A percentile compares a stretch with the other conserved stretches of the same genome.
Conservation (phyloP, 1,284 basidiomycete species). For the Puccinia hordei region DNA sequence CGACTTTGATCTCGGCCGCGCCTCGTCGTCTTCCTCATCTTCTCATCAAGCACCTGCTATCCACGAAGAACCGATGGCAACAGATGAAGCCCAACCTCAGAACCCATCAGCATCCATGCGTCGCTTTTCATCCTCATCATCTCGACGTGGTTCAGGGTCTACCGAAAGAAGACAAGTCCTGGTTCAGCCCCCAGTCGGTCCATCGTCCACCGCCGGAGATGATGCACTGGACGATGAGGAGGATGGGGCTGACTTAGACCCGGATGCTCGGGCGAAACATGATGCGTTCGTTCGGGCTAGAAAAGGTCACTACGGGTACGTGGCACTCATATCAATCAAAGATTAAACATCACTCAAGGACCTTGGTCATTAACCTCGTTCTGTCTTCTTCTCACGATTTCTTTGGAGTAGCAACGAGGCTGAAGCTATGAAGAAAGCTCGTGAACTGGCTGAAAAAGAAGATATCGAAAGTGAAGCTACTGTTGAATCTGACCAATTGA, state of each 20-base stretch:
- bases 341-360: not conserved
- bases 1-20: conserved; percentile 43
- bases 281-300: conserved; percentile 43
- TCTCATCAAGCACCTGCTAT: not conserved
- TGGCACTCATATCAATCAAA: not conserved
- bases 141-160: conserved; percentile 34
- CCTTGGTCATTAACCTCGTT: not conserved
- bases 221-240: conserved; percentile 33
- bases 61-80: conserved; percentile 15
- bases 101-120: conserved; percentile 16
- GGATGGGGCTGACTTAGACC: conserved; percentile 38
- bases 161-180: conserved; percentile 39
- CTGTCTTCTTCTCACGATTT: not conserved
- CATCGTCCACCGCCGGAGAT: not conserved
- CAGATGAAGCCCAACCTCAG: conserved; percentile 13
- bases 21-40: not conserved
- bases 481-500: conserved; percentile 27
- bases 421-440: conserved; percentile 46
- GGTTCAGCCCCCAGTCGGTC: conserved; percentile 31
- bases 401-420: conserved; percentile 34
- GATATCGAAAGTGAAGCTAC: conserved; percentile 38
- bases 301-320: conserved; percentile 49
- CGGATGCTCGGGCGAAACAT: conserved; percentile 46
- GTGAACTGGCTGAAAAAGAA: conserved; percentile 41
- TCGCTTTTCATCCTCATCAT: conserved; percentile 30